A percentile compares a stretch with the other conserved stretches of the same genome.
phyloP scores from a whole-genome alignment of 1,139 yeast species.

The Debaryomyces psychrophilus region DNA sequence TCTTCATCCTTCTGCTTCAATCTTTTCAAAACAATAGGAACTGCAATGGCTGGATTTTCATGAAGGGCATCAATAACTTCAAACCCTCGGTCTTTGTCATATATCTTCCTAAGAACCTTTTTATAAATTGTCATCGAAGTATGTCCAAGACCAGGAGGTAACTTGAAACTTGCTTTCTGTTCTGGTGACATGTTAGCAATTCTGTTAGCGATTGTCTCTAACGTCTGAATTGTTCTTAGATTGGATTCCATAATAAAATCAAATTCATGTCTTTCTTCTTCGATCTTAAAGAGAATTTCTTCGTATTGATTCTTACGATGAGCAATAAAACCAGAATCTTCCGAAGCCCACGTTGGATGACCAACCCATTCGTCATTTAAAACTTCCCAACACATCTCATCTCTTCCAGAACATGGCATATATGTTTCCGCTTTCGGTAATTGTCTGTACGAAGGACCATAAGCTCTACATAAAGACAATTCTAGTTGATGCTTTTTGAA shows the following conservation, averaged over 20 bases:
- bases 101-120: conserved; percentile 87
- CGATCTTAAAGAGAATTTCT: conserved; percentile 90
- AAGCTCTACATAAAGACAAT: conserved; percentile 80
- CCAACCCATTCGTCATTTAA: conserved; percentile 99
- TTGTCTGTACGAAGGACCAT: conserved; percentile 92
- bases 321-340: conserved; percentile 96
- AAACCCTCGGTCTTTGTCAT: conserved; percentile 92
- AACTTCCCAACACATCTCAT: conserved; percentile 99
- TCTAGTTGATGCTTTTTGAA: conserved; percentile 91
- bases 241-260: conserved; percentile 96
- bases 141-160: conserved; percentile 93
- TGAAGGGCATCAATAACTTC: conserved; percentile 96
- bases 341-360: conserved; percentile 99
- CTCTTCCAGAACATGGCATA: conserved; percentile 98
- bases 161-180: conserved; percentile 80
- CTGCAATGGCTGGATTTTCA: conserved; percentile 92
- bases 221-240: conserved; percentile 89
- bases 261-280: conserved; percentile 96
- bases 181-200: conserved; percentile 92
- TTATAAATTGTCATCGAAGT: conserved; percentile 89
- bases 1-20: conserved; percentile 97
- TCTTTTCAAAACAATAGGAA: conserved; percentile 88
- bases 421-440: conserved; percentile 93
- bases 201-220: conserved; percentile 93
- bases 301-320: conserved; percentile 97